A percentile compares a stretch with the other conserved stretches of the same genome.
Conservation (phyloP, 2,329 filamentous ascomycete species). For the Trichophaea hybrida region DNA sequence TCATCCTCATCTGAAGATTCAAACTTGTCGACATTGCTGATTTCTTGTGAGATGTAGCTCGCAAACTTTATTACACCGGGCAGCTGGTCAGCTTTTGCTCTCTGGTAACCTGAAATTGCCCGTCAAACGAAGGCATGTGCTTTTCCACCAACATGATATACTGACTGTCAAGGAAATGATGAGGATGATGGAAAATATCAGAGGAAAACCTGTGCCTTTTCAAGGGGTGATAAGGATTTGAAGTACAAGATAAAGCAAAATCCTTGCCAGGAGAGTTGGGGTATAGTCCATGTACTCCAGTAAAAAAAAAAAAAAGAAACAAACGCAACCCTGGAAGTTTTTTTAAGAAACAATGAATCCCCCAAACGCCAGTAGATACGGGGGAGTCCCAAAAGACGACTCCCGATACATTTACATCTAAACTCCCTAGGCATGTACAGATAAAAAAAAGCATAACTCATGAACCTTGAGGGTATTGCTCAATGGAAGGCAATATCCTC, state of each 20-base stretch:
- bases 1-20: constrained; percentile 21
- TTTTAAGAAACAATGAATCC: constrained; percentile 5
- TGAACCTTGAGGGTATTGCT: constrained; percentile 5
- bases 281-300: neutral
- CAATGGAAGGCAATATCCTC: constrained; percentile 27
- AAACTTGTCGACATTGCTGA: constrained; percentile 23
- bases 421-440: neutral
- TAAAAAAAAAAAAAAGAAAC: constrained; percentile 6
- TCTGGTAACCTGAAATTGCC: neutral
- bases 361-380: neutral
- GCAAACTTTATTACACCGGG: constrained; percentile 17
- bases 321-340: constrained; percentile 7
- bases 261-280: neutral
- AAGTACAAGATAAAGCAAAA: neutral
- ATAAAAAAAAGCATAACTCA: neutral
- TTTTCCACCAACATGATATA: neutral
- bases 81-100: neutral
- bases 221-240: neutral
- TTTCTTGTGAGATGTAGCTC: constrained; percentile 22
- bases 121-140: neutral
- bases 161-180: neutral
- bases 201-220: neutral
- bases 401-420: constrained; percentile 1
- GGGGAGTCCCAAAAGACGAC: constrained; percentile 2
- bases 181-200: neutral